Base-by-base conservation (phyloP, 176 grass and related monocot species). In the Eremochloa ophiuroides region DNA sequence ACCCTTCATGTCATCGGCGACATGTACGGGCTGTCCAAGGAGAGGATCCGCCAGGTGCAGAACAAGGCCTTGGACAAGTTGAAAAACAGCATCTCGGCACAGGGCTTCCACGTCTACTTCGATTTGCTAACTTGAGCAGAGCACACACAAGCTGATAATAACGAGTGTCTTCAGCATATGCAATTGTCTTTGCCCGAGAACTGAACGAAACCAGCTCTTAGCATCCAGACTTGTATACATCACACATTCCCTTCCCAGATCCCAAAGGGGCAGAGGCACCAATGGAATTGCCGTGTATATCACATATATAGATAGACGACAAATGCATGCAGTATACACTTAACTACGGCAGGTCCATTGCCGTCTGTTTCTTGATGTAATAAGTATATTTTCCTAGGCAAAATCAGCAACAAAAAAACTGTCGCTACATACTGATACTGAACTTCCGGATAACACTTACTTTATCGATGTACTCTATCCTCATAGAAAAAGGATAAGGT, bases 31-130 rank as follows among this genome's bases (percentile, higher is more conserved):
- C 76, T 95, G 14, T 91, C 95, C 4, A 98, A 92, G 72, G 95
- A 98, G 83, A 91, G 95, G 61, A 86, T 98, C 59, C 67, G 95
- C 53, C 95, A 98, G 81, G 84, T 98, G 39, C 92, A 93, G 79
- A 89, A 90, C 47, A 77, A 87, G 9, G 92, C 95, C 6, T 2
- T 98, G 73, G 50, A 86, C 31, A 98, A 98, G 88, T 76, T 95
- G 0, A 98, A 81, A 31, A n/a, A 69, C 42, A 93, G 80, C n/a
- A 67, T 77, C 6, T 46, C 61, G 13, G 22, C 75, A 4, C 92
- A 98, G 84, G 92, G 85, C 11, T 88, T 98, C 15, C 83, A 92
- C 3, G 92, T 74, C 25, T 98, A 93, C 86, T 34, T 88, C 23
- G 82, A 92, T 39, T 67, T 94, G 85, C 70, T 92, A 44, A 88